Conservation (phyloP, 2,329 filamentous ascomycete species). For the Paraconiothyrium brasiliense region DNA sequence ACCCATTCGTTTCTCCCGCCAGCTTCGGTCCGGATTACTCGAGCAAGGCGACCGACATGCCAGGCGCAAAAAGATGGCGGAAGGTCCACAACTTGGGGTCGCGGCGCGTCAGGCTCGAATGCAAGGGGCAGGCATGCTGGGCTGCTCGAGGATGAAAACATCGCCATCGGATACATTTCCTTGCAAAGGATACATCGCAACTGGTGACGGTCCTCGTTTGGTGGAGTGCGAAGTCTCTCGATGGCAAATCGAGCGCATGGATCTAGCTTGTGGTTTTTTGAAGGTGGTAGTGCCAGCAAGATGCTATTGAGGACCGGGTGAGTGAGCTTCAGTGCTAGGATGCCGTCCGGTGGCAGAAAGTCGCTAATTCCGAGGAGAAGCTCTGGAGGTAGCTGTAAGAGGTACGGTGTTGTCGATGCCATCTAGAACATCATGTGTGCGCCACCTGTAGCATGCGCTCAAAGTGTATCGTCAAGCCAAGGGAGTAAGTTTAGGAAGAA, state of each 20-base stretch:
- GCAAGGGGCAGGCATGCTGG: slow-evolving; percentile 33
- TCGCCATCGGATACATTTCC: slow-evolving; percentile 33
- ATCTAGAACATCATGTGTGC: slow-evolving; percentile 16
- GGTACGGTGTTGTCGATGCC: slow-evolving; percentile 15
- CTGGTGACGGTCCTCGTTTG: slow-evolving; percentile 23
- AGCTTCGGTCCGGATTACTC: slow-evolving; percentile 29
- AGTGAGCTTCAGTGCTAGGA: slow-evolving; percentile 51
- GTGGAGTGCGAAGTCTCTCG: slow-evolving; percentile 33
- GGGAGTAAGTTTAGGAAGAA: background rate
- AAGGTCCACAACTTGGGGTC: slow-evolving; percentile 36
- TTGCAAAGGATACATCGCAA: slow-evolving; percentile 46
- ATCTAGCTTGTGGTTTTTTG: slow-evolving; percentile 28
- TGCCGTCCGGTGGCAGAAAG: slow-evolving; percentile 47
- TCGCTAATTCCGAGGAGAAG: slow-evolving; percentile 51
- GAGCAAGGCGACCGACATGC: slow-evolving; percentile 44
- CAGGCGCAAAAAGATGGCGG: slow-evolving; percentile 45
- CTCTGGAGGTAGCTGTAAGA: slow-evolving; percentile 51
- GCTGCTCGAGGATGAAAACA: slow-evolving; percentile 45
- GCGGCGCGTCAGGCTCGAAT: slow-evolving; percentile 14
- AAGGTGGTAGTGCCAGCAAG: slow-evolving; percentile 27
- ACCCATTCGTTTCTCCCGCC: slow-evolving; percentile 42
- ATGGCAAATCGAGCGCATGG: slow-evolving; percentile 44
- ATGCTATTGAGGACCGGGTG: slow-evolving; percentile 41
- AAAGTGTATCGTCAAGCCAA: background rate
- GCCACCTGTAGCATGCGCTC: background rate